A percentile compares a stretch with the other conserved stretches of the same genome.
Conservation (phyloP, 2,329 filamentous ascomycete species). For the Stagonosporopsis tanaceti region DNA sequence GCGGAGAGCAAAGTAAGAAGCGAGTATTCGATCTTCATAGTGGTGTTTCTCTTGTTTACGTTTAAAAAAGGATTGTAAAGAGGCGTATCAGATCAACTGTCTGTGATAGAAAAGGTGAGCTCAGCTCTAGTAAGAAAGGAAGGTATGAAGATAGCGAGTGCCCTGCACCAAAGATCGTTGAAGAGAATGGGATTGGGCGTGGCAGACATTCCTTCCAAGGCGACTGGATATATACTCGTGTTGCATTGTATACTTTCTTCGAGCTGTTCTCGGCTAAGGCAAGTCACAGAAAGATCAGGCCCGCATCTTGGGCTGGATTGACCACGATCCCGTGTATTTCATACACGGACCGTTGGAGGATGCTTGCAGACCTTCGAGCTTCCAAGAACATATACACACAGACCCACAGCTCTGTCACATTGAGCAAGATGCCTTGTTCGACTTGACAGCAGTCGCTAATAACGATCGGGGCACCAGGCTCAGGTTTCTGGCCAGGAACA, state of each 20-base stretch:
- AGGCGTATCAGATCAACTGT: slow-evolving; percentile 33
- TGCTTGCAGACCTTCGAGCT: slow-evolving; percentile 35
- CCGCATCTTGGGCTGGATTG: slow-evolving; percentile 27
- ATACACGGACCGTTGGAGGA: slow-evolving; percentile 47
- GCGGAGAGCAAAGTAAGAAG: slow-evolving; percentile 47
- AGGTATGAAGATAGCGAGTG: slow-evolving; percentile 37
- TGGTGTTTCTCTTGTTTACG: slow-evolving; percentile 29
- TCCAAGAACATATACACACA: slow-evolving; percentile 25
- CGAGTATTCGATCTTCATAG: slow-evolving; percentile 46
- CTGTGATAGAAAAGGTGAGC: slow-evolving; percentile 36
- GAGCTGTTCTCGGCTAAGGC: slow-evolving; percentile 21
- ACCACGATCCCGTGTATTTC: slow-evolving; percentile 41
- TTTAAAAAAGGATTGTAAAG: slow-evolving; percentile 25
- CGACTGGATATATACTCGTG: slow-evolving; percentile 34
- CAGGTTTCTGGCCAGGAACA: slow-evolving; percentile 34
- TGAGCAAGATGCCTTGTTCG: slow-evolving; percentile 29
- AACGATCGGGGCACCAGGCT: slow-evolving; percentile 27
- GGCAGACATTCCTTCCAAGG: slow-evolving; percentile 20
- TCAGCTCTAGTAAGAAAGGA: slow-evolving; percentile 45
- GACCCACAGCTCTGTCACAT: slow-evolving; percentile 42
- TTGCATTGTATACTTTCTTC: slow-evolving; percentile 8
- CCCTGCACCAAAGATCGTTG: slow-evolving; percentile 40
- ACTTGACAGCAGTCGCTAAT: slow-evolving; percentile 27
- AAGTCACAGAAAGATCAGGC: slow-evolving; percentile 23
- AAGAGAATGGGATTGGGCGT: slow-evolving; percentile 29